These are phyloP conservation scores for Debaryomyces fabryi DNA, from an alignment of 1,139 yeast species.

Conservation along the genomic window DNA sequence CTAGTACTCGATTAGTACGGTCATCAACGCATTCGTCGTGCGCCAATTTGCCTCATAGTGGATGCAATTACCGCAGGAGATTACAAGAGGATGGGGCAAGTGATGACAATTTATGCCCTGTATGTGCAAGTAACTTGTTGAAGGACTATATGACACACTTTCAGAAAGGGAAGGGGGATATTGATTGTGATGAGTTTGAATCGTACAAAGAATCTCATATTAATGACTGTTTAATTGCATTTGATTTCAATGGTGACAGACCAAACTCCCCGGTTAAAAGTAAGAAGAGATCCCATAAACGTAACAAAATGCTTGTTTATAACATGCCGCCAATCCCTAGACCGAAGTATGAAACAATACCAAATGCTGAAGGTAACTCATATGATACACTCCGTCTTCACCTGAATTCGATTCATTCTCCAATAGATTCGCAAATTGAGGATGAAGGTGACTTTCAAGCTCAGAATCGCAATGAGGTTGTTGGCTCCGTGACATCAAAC, in stretches of 20 bases:
- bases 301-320: constrained; percentile 86
- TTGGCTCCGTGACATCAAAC: constrained; percentile 29
- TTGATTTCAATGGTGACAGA: constrained; percentile 64
- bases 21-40: constrained; percentile 35
- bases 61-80: constrained; percentile 13
- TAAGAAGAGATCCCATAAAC: constrained; percentile 31
- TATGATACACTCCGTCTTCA: constrained; percentile 17
- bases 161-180: constrained; percentile 21
- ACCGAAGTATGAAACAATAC: constrained; percentile 43
- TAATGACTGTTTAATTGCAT: constrained; percentile 62
- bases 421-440: background rate
- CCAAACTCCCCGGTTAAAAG: constrained; percentile 35
- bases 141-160: constrained; percentile 48
- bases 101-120: constrained; percentile 47
- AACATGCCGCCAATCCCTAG: constrained; percentile 61
- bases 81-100: constrained; percentile 23
- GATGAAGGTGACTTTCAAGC: background rate
- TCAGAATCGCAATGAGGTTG: constrained; percentile 8
- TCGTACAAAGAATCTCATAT: constrained; percentile 67
- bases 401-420: background rate
- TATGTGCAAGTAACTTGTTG: constrained; percentile 56
- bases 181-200: constrained; percentile 40
- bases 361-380: constrained; percentile 19
- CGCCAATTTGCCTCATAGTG: constrained; percentile 13
- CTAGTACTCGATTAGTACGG: constrained; percentile 21